Conservation (phyloP, 2,329 filamentous ascomycete species). For the Fusarium palustre region DNA sequence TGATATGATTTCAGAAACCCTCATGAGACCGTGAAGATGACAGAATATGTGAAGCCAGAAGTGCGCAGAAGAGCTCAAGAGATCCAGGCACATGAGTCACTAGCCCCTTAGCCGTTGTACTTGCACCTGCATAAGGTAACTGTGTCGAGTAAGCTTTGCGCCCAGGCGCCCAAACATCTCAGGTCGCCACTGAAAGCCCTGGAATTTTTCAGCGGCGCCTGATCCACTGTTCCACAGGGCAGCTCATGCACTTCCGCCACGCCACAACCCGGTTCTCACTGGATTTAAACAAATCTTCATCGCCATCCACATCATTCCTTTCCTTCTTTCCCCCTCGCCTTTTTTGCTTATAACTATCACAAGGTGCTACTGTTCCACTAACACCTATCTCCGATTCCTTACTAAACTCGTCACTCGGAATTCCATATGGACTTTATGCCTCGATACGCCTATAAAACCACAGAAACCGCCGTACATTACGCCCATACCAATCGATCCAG, state of each 20-base stretch:
- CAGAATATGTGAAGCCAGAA: neutral
- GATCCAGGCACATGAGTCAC: constrained; percentile 8
- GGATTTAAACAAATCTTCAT: constrained; percentile 43
- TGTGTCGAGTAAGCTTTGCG: constrained; percentile 23
- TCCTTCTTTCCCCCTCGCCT: constrained; percentile 5
- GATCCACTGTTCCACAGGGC: constrained; percentile 38
- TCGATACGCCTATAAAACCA: constrained; percentile 39
- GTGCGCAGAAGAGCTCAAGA: neutral
- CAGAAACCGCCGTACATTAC: constrained; percentile 35
- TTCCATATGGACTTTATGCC: constrained; percentile 47
- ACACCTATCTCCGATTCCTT: constrained; percentile 30
- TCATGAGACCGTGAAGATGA: constrained; percentile 9
- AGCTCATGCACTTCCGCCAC: constrained; percentile 33
- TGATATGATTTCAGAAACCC: constrained; percentile 21
- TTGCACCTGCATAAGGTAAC: constrained; percentile 10
- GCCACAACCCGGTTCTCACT: constrained; percentile 40
- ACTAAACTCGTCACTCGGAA: constrained; percentile 12
- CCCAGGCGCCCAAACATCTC: constrained; percentile 14
- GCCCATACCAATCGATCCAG: constrained; percentile 38
- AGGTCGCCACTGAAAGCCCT: constrained; percentile 36
- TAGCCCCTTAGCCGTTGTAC: constrained; percentile 14
- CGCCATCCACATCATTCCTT: constrained; percentile 17
- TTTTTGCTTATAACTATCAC: constrained; percentile 17
- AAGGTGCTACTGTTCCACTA: constrained; percentile 31
- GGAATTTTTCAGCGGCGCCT: constrained; percentile 38